Conservation (phyloP, 306 rosid species). For the Ochetophila trinervis region DNA sequence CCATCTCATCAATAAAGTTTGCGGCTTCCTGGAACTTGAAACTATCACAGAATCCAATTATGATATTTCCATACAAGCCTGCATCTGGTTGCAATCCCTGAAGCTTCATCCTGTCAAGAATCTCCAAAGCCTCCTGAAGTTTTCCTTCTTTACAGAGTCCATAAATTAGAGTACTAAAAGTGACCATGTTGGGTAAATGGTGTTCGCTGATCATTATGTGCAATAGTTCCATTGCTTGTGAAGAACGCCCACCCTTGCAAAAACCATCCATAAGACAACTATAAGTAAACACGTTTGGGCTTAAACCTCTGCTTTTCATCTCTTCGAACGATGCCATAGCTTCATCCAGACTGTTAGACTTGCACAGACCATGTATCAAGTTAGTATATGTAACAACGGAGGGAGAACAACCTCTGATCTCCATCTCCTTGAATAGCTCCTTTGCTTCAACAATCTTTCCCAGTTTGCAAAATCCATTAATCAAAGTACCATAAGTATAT, state of each 20-base stretch:
- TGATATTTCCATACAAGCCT: slow-evolving; percentile 70
- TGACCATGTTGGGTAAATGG: slow-evolving; percentile 64
- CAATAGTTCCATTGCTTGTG: slow-evolving; percentile 59
- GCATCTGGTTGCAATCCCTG: slow-evolving; percentile 87
- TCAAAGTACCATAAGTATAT: slow-evolving; percentile 85
- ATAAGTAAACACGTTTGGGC: slow-evolving; percentile 82
- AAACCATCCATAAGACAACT: slow-evolving; percentile 77
- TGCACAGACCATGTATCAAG: slow-evolving; percentile 81
- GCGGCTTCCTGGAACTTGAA: slow-evolving; percentile 72
- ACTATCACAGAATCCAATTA: slow-evolving; percentile 54
- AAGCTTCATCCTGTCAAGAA: slow-evolving; percentile 90
- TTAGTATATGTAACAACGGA: slow-evolving; percentile 78
- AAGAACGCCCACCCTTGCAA: slow-evolving; percentile 71
- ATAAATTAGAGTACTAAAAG: slow-evolving; percentile 65
- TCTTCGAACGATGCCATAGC: slow-evolving; percentile 62
- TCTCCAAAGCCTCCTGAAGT: slow-evolving; percentile 63
- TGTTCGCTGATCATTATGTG: slow-evolving; percentile 55
- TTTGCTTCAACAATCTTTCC: slow-evolving; percentile 64
- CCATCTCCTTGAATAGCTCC: slow-evolving; percentile 74
- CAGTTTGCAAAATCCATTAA: slow-evolving; percentile 66
- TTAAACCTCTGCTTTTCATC: slow-evolving; percentile 53
- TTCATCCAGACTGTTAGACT: slow-evolving; percentile 53
- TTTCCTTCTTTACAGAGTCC: slow-evolving; percentile 82
- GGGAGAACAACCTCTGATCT: slow-evolving; percentile 48
- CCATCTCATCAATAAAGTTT: slow-evolving; percentile 89